Conservation (phyloP, 495 filamentous ascomycete genomes). For the Aspergillus haitiensis region DNA sequence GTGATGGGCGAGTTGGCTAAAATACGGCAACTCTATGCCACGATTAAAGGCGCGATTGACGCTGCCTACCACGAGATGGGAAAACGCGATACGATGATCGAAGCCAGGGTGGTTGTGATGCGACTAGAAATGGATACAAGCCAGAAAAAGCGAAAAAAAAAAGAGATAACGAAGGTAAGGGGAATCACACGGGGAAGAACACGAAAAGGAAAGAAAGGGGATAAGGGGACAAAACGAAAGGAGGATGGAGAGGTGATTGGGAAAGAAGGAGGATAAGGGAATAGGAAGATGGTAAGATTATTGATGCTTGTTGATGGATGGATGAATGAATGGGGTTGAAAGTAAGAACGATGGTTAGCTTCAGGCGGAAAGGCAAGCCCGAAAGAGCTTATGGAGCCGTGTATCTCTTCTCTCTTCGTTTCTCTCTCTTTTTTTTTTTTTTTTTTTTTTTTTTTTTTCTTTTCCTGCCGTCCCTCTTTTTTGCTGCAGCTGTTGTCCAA, state of each 20-base stretch:
- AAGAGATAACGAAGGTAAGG: constrained; percentile 33
- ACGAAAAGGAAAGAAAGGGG: constrained; percentile 16
- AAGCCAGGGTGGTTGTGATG: constrained; percentile 22
- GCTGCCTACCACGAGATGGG: constrained; percentile 28
- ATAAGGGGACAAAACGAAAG: constrained; percentile 26
- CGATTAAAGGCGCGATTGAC: constrained; percentile 30
- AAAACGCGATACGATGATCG: constrained; percentile 20
- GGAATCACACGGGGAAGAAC: constrained; percentile 25
- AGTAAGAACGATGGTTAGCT: constrained; percentile 23
- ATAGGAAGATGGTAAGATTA: constrained; percentile 6
- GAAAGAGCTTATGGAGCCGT: constrained; percentile 24
- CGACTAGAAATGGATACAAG: constrained; percentile 17
- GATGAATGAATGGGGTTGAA: constrained; percentile 16
- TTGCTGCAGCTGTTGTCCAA: constrained; percentile 19
- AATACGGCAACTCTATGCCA: constrained; percentile 16
- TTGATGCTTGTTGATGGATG: neutral
- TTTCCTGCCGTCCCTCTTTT: constrained; percentile 20
- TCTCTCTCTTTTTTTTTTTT: constrained; percentile 17
- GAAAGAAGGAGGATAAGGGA: constrained; percentile 27
- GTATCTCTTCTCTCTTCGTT: constrained; percentile 19
- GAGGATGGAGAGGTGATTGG: constrained; percentile 22
- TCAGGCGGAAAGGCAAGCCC: constrained; percentile 26
- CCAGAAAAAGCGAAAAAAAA: constrained; percentile 28
- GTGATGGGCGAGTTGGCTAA: constrained; percentile 16
- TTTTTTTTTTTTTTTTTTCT: constrained; percentile 25